Evolutionary conservation across 805 yeast species (phyloP), one percentile per base, ranked within the genome.

Genomic region (Candida berthetii): DNA sequence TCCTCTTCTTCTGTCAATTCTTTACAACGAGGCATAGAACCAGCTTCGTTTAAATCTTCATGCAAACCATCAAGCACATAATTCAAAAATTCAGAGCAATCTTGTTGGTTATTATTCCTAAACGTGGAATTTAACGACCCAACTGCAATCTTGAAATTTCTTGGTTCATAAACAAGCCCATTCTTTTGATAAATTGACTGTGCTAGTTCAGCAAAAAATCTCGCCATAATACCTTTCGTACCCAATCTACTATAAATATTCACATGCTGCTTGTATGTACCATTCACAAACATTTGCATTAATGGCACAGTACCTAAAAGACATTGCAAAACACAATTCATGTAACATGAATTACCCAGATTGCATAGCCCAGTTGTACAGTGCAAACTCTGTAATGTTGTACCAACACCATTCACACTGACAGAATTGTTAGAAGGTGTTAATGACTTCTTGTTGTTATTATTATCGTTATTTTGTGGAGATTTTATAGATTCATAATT

Each of bases 271-370:
- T 72, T 71, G 60, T 80, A 88, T 1, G 77, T 61, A 13, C 78
- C 80, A 47, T 71, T 62, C 35, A 82, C 64, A 53, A 90, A 85
- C 42, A 84, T 76, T 36, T 66, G 68, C 3, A 82, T 71, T 22
- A 90, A 62, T 44, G 78, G 80, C 1, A 78, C 78, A 0, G 91
- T 80, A 1, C 91, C 90, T 3, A 82, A 71, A 29, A 91, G 58
- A 59, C 96, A 87, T 62, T 90, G 98, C n/a, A 90, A 61, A 3
- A 85, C 72, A 49, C 96, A 84, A 62, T 90, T 90, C 89, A 90
- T 84, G 61, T 90, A 90, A 60, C 97, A 90, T 0, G 96, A 85
- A 54, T 91, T 91, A 2, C 96, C 96, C 46, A 90, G 66, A 57
- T 90, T 90, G 13, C 71, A 68, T 6, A 90, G 66, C 0, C 98